Conservation (phyloP, 169 alveolate genomes). For the Eimeria praecox region DNA sequence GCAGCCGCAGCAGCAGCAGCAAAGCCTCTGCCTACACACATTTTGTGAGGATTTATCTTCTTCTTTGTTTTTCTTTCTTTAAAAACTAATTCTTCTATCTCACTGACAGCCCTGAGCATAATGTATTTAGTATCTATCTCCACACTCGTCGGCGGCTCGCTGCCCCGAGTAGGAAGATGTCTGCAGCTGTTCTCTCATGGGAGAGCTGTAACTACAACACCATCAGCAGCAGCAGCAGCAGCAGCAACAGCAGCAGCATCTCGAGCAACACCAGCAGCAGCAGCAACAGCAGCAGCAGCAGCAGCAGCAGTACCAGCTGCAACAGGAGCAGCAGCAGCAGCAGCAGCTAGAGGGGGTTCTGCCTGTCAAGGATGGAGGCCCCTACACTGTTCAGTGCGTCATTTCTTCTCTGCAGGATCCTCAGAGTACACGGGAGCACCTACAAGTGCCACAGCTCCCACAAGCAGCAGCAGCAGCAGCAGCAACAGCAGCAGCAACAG, state of each 20-base stretch:
- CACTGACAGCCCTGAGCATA: background rate
- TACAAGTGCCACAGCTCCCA: background rate
- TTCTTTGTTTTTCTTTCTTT: background rate
- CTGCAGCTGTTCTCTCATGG: background rate
- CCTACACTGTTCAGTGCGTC: background rate
- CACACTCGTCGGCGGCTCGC: background rate
- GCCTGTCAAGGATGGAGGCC: background rate
- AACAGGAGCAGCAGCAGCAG: slow-evolving; percentile 31
- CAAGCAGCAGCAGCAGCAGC: background rate
- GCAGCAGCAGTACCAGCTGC: slow-evolving; percentile 47
- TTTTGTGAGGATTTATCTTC: background rate
- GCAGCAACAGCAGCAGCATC: slow-evolving; percentile 41
- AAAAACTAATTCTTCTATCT: background rate
- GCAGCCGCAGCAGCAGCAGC: background rate
- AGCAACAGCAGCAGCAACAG: background rate
- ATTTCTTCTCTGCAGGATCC: background rate
- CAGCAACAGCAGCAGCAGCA: background rate
- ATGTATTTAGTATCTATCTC: background rate
- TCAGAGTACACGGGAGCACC: background rate
- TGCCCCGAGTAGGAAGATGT: background rate
- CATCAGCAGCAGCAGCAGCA: slow-evolving; percentile 52
- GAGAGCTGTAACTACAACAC: background rate
- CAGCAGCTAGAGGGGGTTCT: background rate
- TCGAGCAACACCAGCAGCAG: no score
- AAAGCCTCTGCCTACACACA: background rate